phyloP scores from a whole-genome alignment of 2,329 filamentous ascomycete genomes.

The Penicillium griseofulvum region DNA sequence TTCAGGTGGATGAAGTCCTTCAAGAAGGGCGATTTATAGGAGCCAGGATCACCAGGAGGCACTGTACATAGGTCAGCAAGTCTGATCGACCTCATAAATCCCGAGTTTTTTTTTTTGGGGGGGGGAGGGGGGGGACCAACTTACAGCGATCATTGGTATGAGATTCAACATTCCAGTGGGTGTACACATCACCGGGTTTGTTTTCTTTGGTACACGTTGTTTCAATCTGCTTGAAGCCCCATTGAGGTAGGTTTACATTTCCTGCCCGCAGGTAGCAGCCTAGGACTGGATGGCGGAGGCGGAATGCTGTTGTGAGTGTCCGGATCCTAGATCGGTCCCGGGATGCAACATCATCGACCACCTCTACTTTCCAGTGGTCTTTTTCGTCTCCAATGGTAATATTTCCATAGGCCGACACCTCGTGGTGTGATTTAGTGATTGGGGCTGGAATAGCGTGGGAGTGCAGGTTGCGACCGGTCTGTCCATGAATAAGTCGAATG shows the following conservation, averaged over 20 bases:
- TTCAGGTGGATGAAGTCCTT: slow-evolving; percentile 98
- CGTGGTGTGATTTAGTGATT: slow-evolving; percentile 81
- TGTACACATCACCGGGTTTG: slow-evolving; percentile 88
- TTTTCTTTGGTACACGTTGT: slow-evolving; percentile 92
- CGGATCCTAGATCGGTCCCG: slow-evolving; percentile 80
- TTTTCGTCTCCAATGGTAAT: slow-evolving; percentile 93
- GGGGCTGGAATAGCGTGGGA: slow-evolving; percentile 89
- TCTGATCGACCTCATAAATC: neutral
- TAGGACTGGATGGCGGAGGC: slow-evolving; percentile 75
- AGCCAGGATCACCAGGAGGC: slow-evolving; percentile 80
- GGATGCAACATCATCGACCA: slow-evolving; percentile 84
- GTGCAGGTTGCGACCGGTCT: slow-evolving; percentile 95
- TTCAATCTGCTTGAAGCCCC: slow-evolving; percentile 99
- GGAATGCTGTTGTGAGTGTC: slow-evolving; percentile 90
- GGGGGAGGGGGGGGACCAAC: slow-evolving; percentile 35
- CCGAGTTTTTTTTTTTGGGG: neutral
- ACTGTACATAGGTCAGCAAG: slow-evolving; percentile 53
- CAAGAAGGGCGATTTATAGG: slow-evolving; percentile 95
- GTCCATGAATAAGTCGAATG: slow-evolving; percentile 86
- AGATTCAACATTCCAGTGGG: slow-evolving; percentile 97
- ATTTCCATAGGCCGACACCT: slow-evolving; percentile 96
- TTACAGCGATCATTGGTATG: slow-evolving; percentile 91
- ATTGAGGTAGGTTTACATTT: slow-evolving; percentile 94
- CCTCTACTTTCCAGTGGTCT: slow-evolving; percentile 94
- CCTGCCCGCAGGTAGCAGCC: slow-evolving; percentile 94